Evolutionary conservation across 768 basidiomycete genomes (phyloP), one percentile per base, ranked within the genome.

Genomic region (Suillus bovinus): DNA sequence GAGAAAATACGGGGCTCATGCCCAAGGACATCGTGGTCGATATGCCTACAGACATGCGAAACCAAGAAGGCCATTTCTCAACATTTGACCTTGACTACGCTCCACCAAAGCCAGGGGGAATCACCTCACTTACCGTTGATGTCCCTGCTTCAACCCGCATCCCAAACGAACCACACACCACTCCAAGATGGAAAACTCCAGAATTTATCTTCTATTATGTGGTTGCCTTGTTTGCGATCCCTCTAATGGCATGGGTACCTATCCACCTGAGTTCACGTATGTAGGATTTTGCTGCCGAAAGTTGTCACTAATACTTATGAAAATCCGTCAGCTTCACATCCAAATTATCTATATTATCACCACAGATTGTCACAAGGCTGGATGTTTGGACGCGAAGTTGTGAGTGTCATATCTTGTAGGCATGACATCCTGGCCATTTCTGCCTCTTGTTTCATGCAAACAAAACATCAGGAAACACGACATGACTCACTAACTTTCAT

Each of bases 181-280:
- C 80, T 3, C 68, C 90, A 27, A 78, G 91, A 76, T 98, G 96
- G 96, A 78, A 73, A 47, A 90, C 92, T 0, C 72, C 78, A 11
- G 97, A 99, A 72, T 98, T 96, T 77, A 79, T 84, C 65, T 67
- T 89, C 44, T 99, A 98, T 74, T 86, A 80, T 64, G 64, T 86
- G 36, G 79, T 88, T 2, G 84, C 87, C 14, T 70, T 79, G 16
- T 57, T 88, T 24, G 87, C 83, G 8, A 74, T 98, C 34, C 88
- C 90, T 4, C 67, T 86, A 59, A 91, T 98, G 90, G 77, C 82
- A 5, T 92, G 87, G 84, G 79, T 90, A 65, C 91, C 93, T 0
- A 79, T 91, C 27, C 77, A 79, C 27, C 71, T 96, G 65, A 96
- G 94, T 71, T 81, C 78, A 61, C 67, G 96, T 97, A 75, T 75